Percentiles rank a stretch among this genome's conserved stretches.
Evolutionary conservation across 1,284 basidiomycete species (phyloP).

Genomic region (Rhodotorula glutinis): DNA sequence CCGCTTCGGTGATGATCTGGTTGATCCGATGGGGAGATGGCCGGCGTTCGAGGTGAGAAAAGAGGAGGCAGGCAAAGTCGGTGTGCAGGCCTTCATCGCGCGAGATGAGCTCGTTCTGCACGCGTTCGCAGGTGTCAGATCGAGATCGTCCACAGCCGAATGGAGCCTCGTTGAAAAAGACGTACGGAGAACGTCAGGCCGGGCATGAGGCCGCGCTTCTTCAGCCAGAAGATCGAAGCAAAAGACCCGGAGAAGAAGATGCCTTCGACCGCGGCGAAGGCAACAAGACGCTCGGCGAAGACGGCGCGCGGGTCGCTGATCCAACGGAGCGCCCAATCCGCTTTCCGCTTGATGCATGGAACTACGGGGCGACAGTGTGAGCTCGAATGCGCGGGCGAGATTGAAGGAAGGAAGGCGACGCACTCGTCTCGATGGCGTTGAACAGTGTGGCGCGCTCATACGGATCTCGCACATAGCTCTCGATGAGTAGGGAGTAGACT

Average conservation of each 20-base stretch:
- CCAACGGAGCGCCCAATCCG: slow-evolving; percentile 51
- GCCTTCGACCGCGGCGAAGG: slow-evolving; percentile 54
- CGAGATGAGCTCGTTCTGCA: slow-evolving; percentile 52
- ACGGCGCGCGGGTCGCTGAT: slow-evolving; percentile 50
- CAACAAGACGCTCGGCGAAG: slow-evolving; percentile 52
- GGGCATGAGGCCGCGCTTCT: slow-evolving; percentile 54
- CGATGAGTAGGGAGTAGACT: slow-evolving; percentile 59
- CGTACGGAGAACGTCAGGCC: slow-evolving; percentile 48
- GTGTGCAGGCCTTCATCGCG: slow-evolving; percentile 54
- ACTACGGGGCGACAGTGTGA: slow-evolving; percentile 13
- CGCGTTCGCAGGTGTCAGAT: slow-evolving; percentile 34
- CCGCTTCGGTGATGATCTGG: slow-evolving; percentile 51
- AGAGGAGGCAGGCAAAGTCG: slow-evolving; percentile 54
- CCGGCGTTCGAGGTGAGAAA: slow-evolving; percentile 51
- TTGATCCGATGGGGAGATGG: slow-evolving; percentile 50
- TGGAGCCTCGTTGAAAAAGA: background rate
- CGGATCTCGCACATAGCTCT: slow-evolving; percentile 58
- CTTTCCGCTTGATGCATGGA: slow-evolving; percentile 45
- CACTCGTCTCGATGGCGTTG: slow-evolving; percentile 56
- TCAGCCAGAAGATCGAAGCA: slow-evolving; percentile 54
- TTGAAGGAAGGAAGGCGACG: slow-evolving; percentile 18
- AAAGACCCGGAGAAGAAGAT: slow-evolving; percentile 54
- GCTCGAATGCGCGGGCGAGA: no score
- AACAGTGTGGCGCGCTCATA: slow-evolving; percentile 55
- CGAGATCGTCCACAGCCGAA: background rate